phyloP scores from a whole-genome alignment of 208 protist species.

The Balamuthia mandrillaris region DNA sequence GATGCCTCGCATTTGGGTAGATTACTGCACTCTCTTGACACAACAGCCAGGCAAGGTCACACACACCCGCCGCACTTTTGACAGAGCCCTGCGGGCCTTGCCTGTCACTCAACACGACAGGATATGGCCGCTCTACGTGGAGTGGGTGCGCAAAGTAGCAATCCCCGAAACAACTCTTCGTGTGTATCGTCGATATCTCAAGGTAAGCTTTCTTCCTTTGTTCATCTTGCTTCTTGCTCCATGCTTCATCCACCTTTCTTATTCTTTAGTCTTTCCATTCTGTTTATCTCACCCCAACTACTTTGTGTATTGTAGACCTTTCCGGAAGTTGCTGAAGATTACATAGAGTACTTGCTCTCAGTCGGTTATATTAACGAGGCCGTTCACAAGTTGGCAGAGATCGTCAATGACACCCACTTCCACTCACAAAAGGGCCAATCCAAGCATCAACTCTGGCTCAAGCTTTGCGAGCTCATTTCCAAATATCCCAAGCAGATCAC shows the following conservation, averaged over 20 bases:
- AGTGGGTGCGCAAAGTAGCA: constrained; percentile 63
- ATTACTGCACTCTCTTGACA: constrained; percentile 80
- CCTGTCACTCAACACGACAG: constrained; percentile 88
- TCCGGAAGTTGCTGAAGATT: constrained; percentile 55
- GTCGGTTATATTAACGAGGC: constrained; percentile 58
- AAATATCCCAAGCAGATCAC: constrained; percentile 71
- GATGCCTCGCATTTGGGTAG: constrained; percentile 89
- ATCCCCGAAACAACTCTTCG: constrained; percentile 73
- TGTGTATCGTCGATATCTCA: constrained; percentile 76
- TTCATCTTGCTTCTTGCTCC: background rate
- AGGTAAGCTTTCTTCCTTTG: constrained; percentile 37
- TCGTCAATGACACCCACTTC: constrained; percentile 69
- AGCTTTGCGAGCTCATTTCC: constrained; percentile 78
- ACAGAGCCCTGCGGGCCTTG: constrained; percentile 76
- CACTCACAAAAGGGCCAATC: constrained; percentile 61
- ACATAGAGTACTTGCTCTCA: constrained; percentile 60
- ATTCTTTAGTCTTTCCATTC: background rate
- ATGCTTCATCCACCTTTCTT: background rate
- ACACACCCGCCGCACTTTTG: constrained; percentile 1
- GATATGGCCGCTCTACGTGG: constrained; percentile 80
- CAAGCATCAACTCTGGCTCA: constrained; percentile 81
- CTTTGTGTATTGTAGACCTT: constrained; percentile 50
- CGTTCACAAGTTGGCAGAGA: constrained; percentile 39
- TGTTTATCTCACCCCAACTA: constrained; percentile 1
- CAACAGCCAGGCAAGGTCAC: constrained; percentile 55